These are phyloP conservation scores for Suhomyces pyralidae DNA, from an alignment of 805 yeast species.

Conservation along the genomic window DNA sequence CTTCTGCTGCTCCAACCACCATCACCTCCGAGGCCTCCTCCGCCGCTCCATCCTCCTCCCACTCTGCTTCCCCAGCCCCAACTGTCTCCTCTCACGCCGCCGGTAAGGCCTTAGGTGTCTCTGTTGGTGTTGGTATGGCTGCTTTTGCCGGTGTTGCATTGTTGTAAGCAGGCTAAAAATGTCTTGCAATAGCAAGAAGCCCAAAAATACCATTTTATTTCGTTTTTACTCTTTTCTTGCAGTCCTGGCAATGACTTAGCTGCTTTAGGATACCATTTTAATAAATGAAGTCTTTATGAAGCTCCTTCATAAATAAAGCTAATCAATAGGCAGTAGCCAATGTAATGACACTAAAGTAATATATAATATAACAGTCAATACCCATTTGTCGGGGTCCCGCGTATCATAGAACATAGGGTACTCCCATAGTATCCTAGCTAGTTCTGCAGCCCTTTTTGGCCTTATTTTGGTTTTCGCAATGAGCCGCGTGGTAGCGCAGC, in stretches of 20 bases:
- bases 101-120: constrained; percentile 17
- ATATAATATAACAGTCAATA: too few species aligned
- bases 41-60: constrained; percentile 4
- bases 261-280: neutral
- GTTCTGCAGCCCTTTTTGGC: neutral
- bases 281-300: neutral
- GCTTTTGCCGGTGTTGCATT: constrained; percentile 23
- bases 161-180: constrained; percentile 9
- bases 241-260: neutral
- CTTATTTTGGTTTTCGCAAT: neutral
- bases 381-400: too few species aligned
- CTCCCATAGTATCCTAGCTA: too few species aligned
- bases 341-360: too few species aligned
- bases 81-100: constrained; percentile 11
- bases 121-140: constrained; percentile 24
- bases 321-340: neutral
- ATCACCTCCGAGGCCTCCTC: neutral
- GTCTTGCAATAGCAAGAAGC: neutral
- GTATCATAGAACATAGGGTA: too few species aligned
- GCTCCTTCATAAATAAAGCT: neutral
- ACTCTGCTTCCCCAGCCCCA: neutral
- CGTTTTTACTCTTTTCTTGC: neutral
- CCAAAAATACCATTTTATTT: neutral
- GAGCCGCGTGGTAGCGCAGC: neutral
- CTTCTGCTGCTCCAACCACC: constrained; percentile 4